These are phyloP conservation scores for Xylariaceae sp. DNA, from an alignment of 2,329 filamentous ascomycete species.

Conservation along the genomic window DNA sequence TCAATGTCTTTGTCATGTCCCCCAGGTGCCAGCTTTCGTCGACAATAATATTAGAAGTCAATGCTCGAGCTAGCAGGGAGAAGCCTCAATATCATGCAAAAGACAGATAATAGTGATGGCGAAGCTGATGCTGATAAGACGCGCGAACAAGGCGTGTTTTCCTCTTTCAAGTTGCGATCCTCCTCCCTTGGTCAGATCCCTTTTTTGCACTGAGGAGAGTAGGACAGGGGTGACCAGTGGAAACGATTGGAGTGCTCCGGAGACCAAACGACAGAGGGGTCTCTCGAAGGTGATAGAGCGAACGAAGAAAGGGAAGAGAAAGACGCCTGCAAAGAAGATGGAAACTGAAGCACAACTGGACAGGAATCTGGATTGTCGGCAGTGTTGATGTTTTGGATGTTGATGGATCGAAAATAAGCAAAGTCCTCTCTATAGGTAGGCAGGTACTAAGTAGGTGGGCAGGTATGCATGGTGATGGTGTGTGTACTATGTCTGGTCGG, in stretches of 20 bases:
- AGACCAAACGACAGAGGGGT: background rate
- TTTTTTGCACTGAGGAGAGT: background rate
- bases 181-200: background rate
- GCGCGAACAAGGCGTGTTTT: no score
- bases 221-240: background rate
- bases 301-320: background rate
- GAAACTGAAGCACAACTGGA: background rate
- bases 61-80: background rate
- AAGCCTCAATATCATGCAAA: no score
- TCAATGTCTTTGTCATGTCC: constrained; percentile 23
- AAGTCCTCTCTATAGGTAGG: no score
- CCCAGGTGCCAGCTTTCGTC: constrained; percentile 5
- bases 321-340: background rate
- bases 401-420: no score
- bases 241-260: background rate
- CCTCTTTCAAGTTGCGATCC: no score
- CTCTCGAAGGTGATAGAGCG: background rate
- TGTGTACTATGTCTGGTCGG: no score
- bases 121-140: no score
- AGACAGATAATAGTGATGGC: no score
- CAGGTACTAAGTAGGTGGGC: no score
- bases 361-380: no score
- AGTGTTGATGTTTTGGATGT: no score
- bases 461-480: no score
- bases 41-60: background rate